Evolutionary conservation across 345 rosid genomes (phyloP).

Genomic region (Syzygium aqueum): DNA sequence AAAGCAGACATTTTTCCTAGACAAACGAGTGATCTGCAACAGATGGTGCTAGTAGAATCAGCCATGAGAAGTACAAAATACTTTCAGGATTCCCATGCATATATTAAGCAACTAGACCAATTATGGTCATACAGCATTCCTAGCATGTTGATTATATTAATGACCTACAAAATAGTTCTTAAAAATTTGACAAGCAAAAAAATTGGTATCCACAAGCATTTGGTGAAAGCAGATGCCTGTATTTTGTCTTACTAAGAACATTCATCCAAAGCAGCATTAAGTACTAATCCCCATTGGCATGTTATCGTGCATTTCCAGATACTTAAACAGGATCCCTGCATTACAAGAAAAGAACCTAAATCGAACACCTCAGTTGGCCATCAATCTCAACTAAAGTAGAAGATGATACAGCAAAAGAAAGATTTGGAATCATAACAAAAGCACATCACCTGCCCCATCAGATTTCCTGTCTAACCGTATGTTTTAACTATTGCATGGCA

Average conservation of each 20-base stretch:
- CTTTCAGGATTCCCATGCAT: neutral
- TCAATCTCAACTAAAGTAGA: neutral
- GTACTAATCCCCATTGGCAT: neutral
- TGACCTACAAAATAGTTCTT: neutral
- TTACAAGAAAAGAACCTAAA: neutral
- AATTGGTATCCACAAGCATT: neutral
- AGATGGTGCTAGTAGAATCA: neutral
- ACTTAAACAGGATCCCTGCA: neutral
- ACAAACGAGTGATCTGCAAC: constrained; percentile 69
- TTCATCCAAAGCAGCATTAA: neutral
- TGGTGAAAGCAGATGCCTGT: neutral
- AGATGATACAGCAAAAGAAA: neutral
- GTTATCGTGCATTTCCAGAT: neutral
- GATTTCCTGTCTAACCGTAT: neutral
- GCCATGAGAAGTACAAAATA: neutral
- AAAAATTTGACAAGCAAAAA: neutral
- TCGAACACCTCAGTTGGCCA: neutral
- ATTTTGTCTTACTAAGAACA: neutral
- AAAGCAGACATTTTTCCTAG: constrained; percentile 96
- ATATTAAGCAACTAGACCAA: neutral
- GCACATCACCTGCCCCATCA: neutral
- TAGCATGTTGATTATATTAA: neutral
- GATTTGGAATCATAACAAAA: neutral
- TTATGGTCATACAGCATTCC: neutral
- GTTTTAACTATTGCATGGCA: neutral